phyloP scores from a whole-genome alignment of 441 rosid species.

The Sinapis alba region DNA sequence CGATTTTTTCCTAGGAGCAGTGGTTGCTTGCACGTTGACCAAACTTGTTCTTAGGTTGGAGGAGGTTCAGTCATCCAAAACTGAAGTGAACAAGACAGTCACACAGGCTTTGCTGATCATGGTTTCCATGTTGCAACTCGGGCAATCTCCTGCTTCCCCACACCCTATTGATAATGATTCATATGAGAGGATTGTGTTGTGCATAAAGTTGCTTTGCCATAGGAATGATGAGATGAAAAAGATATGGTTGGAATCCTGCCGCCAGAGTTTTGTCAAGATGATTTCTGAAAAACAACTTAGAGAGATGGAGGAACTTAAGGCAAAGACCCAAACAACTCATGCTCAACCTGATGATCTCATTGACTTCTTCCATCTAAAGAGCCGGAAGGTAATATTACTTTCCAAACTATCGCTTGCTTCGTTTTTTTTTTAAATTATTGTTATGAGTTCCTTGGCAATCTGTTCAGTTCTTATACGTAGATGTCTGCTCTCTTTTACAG shows the following conservation, averaged over 20 bases:
- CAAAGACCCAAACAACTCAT: conserved; percentile 81
- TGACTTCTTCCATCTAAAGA: conserved; percentile 88
- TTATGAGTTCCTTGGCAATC: not conserved
- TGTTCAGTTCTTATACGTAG: not conserved
- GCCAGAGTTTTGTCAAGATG: conserved; percentile 85
- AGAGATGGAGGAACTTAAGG: conserved; percentile 79
- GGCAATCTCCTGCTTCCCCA: conserved; percentile 75
- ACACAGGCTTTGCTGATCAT: conserved; percentile 72
- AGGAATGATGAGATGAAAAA: conserved; percentile 72
- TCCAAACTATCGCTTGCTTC: not conserved
- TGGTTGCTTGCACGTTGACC: conserved; percentile 79
- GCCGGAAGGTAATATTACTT: conserved; percentile 69
- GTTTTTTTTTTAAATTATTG: not conserved
- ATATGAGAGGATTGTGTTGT: conserved; percentile 67
- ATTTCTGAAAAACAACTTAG: conserved; percentile 80
- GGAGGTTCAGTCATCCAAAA: conserved; percentile 77
- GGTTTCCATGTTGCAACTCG: conserved; percentile 81
- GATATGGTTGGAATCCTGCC: conserved; percentile 83
- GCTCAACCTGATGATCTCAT: conserved; percentile 92
- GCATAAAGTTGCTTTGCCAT: conserved; percentile 72
- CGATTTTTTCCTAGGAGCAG: conserved; percentile 92
- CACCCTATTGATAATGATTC: conserved; percentile 88
- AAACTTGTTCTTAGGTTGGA: conserved; percentile 85
- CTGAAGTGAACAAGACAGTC: conserved; percentile 66
- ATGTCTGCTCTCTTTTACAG: not conserved